phyloP scores from a whole-genome alignment of 2,329 filamentous ascomycete species.

The Aspergillus ochraceoroseus region DNA sequence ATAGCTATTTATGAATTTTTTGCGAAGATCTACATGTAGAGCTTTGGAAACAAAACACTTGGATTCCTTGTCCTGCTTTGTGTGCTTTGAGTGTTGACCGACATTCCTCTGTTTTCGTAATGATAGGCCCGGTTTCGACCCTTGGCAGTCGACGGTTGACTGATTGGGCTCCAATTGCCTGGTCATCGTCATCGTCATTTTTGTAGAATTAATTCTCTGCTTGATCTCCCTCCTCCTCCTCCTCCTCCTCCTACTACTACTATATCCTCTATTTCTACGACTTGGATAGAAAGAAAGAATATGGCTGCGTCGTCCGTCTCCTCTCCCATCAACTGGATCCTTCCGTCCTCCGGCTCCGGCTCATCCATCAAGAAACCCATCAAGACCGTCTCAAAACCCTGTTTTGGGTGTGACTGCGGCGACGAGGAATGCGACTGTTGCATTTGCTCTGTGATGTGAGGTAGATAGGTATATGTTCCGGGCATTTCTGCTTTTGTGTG shows the following conservation, averaged over 20 bases:
- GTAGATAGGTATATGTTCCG: background rate
- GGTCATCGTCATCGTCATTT: slow-evolving; percentile 8
- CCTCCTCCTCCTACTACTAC: slow-evolving; percentile 8
- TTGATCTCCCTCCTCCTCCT: background rate
- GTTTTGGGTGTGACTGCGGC: slow-evolving; percentile 41
- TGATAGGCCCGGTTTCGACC: slow-evolving; percentile 5
- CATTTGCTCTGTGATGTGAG: slow-evolving; percentile 41
- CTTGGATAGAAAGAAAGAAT: slow-evolving; percentile 10
- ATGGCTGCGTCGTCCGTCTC: slow-evolving; percentile 23
- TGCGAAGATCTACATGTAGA: background rate
- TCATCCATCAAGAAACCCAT: slow-evolving; percentile 38
- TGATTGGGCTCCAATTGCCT: too few species aligned
- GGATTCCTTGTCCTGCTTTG: slow-evolving; percentile 1
- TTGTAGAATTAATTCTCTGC: too few species aligned
- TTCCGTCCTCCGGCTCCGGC: slow-evolving; percentile 35
- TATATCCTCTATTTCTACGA: too few species aligned
- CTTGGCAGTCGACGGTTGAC: too few species aligned
- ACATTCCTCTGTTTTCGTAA: background rate
- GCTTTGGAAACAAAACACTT: slow-evolving; percentile 1
- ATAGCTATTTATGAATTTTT: slow-evolving; percentile 6
- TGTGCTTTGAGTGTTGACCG: too few species aligned
- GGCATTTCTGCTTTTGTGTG: too few species aligned
- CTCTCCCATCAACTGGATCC: slow-evolving; percentile 30
- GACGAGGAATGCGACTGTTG: slow-evolving; percentile 42
- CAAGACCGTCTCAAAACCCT: slow-evolving; percentile 39